Percentiles rank a stretch among this genome's conserved stretches.
Evolutionary conservation across 1,284 basidiomycete species (phyloP).

Genomic region (Ganoderma boninense): DNA sequence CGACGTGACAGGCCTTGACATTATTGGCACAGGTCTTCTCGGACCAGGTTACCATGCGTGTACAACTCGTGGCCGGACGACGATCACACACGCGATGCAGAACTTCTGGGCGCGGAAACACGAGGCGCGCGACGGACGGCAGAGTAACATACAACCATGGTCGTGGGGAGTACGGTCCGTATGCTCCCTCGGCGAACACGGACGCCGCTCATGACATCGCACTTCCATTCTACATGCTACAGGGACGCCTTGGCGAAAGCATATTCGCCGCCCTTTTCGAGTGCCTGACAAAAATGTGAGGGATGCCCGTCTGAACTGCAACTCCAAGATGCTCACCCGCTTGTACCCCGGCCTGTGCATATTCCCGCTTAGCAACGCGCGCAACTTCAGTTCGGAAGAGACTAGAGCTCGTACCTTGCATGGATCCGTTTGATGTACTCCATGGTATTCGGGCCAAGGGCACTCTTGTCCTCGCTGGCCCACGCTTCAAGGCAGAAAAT

Average conservation of each 20-base stretch:
- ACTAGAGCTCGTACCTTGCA: slow-evolving; percentile 34
- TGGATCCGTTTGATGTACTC: slow-evolving; percentile 43
- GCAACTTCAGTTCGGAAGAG: not conserved
- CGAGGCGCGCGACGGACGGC: not conserved
- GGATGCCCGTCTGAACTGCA: not conserved
- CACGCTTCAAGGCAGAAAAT: slow-evolving; percentile 44
- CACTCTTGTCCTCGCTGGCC: slow-evolving; percentile 20
- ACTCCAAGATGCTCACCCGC: slow-evolving; percentile 38
- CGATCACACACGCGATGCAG: slow-evolving; percentile 3
- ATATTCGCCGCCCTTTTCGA: slow-evolving; percentile 48
- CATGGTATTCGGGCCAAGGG: slow-evolving; percentile 39
- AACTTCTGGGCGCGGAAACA: not conserved
- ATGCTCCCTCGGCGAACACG: slow-evolving; percentile 5
- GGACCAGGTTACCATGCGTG: slow-evolving; percentile 13
- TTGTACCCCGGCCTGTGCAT: slow-evolving; percentile 46
- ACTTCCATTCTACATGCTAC: slow-evolving; percentile 7
- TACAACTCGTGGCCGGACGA: slow-evolving; percentile 5
- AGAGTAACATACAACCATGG: not conserved
- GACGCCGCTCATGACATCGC: not conserved
- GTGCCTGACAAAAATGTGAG: slow-evolving; percentile 33
- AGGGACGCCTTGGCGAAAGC: slow-evolving; percentile 34
- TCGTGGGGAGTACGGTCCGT: not conserved
- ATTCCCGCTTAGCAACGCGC: slow-evolving; percentile 10
- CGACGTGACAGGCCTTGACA: slow-evolving; percentile 1
- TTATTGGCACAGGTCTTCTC: slow-evolving; percentile 3